Base-by-base conservation (phyloP, 148 eudicot genomes). In the Rhododendron griersonianum region DNA sequence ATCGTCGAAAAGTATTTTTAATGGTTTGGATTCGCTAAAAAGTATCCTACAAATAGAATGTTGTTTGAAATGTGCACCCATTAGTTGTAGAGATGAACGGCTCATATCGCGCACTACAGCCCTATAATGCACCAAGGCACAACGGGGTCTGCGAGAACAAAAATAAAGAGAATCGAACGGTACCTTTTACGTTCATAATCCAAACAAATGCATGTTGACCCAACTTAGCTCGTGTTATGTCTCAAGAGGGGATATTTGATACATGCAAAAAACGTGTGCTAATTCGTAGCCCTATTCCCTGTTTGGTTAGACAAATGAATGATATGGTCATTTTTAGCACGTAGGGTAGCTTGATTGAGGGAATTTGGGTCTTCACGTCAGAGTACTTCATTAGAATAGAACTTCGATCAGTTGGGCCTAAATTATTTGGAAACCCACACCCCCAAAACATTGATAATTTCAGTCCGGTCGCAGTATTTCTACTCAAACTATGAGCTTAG, bases 231-330 rank as follows among this genome's bases (percentile, higher is more conserved):
- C 76, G 35, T 71, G 76, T 30, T 71, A 71, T 71, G 76, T 71
- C 76, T 33, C 76, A 33, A 71, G 61, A 28, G 69, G 33, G 65
- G 18, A 8, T 7, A 81, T 6, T 18, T 30, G 61, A 80, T 7
- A 13, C 78, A 65, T 80, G 79, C 44, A 81, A 85, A 85, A 44
- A 37, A 57, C 35, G 55, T 35, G 28, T 15, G 83, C 44, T 6
- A 78, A 48, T 45, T 16, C 48, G n/a, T 33, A 71, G 15, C 57
- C 6, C 69, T 50, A 45, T 83, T 59, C 77, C 65, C 37, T 21
- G 63, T 83, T 83, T 57, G 85, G 85, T 59, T 59, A 63, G 65
- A 83, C 82, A 51, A 53, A 51, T n/a, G 18, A 30, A 21, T 47
- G 39, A 11, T 6, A 14, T 78, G 14, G n/a, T 19, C 59, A 23